A percentile compares a stretch with the other conserved stretches of the same genome.
These are phyloP conservation scores for Penicillium silybi DNA, from an alignment of 495 filamentous ascomycete species.

Conservation along the genomic window DNA sequence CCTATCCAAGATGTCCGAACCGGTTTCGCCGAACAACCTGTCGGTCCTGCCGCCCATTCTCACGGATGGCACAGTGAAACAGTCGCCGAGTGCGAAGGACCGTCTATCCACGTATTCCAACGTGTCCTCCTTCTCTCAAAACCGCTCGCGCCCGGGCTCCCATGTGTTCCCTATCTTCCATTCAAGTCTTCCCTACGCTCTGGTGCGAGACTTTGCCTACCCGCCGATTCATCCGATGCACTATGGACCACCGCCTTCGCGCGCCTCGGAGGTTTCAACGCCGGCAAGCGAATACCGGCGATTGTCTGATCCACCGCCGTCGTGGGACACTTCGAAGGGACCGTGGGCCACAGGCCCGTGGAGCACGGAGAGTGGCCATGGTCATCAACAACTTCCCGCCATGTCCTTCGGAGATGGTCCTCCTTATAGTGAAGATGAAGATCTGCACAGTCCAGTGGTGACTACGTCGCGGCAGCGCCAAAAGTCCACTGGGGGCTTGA, in stretches of 20 bases:
- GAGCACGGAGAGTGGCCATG: constrained; percentile 41
- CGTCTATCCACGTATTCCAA: constrained; percentile 67
- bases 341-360: constrained; percentile 51
- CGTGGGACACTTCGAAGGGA: constrained; percentile 50
- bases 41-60: constrained; percentile 42
- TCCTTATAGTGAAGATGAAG: constrained; percentile 96
- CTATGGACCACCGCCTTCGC: constrained; percentile 80
- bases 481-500: constrained; percentile 56
- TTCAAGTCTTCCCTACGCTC: constrained; percentile 81
- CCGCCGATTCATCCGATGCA: constrained; percentile 76
- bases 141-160: constrained; percentile 67
- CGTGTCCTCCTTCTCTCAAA: constrained; percentile 52
- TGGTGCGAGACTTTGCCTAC: constrained; percentile 96
- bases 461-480: constrained; percentile 75
- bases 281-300: constrained; percentile 77
- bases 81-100: constrained; percentile 68
- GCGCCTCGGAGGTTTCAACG: constrained; percentile 76
- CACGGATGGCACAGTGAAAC: constrained; percentile 35
- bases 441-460: constrained; percentile 85
- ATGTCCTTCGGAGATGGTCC: constrained; percentile 89
- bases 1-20: constrained; percentile 53
- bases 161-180: constrained; percentile 79
- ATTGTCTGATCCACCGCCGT: constrained; percentile 72
- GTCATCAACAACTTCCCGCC: constrained; percentile 67
- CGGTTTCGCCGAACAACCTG: constrained; percentile 45